A percentile compares a stretch with the other conserved stretches of the same genome.
phyloP scores from a whole-genome alignment of 2,329 filamentous ascomycete genomes.

The Aureobasidium musti region DNA sequence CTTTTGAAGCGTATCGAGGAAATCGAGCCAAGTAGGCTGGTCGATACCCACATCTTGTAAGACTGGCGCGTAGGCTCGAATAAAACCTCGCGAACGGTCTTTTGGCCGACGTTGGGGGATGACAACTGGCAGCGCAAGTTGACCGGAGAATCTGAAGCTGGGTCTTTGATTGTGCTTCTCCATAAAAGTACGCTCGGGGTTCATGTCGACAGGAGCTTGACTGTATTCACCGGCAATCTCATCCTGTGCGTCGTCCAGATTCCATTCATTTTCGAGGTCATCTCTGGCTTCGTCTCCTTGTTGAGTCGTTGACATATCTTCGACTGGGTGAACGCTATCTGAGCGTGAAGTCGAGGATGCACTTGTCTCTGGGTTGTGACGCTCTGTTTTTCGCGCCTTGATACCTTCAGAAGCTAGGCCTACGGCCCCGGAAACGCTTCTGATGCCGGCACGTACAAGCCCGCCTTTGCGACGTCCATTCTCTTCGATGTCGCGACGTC shows the following conservation, averaged over 20 bases:
- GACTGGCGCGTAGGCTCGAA: conserved; percentile 11
- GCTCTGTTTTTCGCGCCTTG: conserved; percentile 11
- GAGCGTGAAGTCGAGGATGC: not conserved
- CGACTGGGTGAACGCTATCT: not conserved
- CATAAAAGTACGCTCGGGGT: not conserved
- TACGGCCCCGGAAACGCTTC: conserved; percentile 6
- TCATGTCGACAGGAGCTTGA: not conserved
- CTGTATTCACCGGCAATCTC: not conserved
- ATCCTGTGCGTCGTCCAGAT: conserved; percentile 19
- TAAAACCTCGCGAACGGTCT: conserved; percentile 8
- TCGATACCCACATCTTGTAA: not conserved
- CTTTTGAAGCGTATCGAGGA: conserved; percentile 12
- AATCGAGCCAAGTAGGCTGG: conserved; percentile 8
- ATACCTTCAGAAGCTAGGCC: conserved; percentile 18
- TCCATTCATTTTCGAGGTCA: conserved; percentile 15
- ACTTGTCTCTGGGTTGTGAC: not conserved
- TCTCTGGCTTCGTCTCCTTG: not conserved
- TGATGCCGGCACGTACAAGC: conserved; percentile 6
- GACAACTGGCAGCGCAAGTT: not conserved
- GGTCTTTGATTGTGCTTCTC: not conserved
- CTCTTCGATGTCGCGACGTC: conserved; percentile 3
- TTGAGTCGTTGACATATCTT: not conserved
- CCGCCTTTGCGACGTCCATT: conserved; percentile 12
- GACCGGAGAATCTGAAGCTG: too few relatives aligned
- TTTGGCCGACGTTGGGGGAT: conserved; percentile 8